Percentiles rank a stretch among this genome's conserved stretches.
These are phyloP conservation scores for Paraphaeosphaeria minitans DNA, from an alignment of 2,329 filamentous ascomycete genomes.

Conservation along the genomic window DNA sequence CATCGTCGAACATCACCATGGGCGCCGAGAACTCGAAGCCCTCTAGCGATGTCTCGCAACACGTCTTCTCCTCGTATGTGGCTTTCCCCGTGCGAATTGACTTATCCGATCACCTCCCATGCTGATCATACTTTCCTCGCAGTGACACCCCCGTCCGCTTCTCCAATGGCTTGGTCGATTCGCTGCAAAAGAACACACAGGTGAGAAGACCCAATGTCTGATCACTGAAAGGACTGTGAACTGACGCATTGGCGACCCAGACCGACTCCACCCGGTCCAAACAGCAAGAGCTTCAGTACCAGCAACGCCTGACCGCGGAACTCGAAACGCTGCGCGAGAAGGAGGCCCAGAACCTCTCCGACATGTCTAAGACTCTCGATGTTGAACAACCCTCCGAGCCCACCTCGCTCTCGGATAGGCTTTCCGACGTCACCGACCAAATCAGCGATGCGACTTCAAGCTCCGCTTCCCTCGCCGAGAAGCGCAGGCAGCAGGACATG, in stretches of 20 bases:
- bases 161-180: slow-evolving; percentile 81
- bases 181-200: slow-evolving; percentile 83
- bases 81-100: slow-evolving; percentile 28
- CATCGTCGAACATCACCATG: slow-evolving; percentile 52
- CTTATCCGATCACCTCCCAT: slow-evolving; percentile 12
- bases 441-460: slow-evolving; percentile 42
- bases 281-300: slow-evolving; percentile 83
- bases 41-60: slow-evolving; percentile 58
- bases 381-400: slow-evolving; percentile 36
- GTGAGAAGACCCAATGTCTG: slow-evolving; percentile 56
- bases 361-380: slow-evolving; percentile 69
- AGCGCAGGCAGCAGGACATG: slow-evolving; percentile 53
- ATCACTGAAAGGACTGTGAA: neutral
- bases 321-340: slow-evolving; percentile 77
- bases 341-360: slow-evolving; percentile 70
- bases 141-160: slow-evolving; percentile 70
- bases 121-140: slow-evolving; percentile 43
- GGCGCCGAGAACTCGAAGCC: slow-evolving; percentile 67
- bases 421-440: slow-evolving; percentile 41
- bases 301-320: slow-evolving; percentile 83
- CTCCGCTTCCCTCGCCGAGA: slow-evolving; percentile 45
- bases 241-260: slow-evolving; percentile 54
- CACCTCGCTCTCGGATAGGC: slow-evolving; percentile 32
- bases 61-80: slow-evolving; percentile 66
- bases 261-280: slow-evolving; percentile 86